A percentile compares a stretch with the other conserved stretches of the same genome.
These are phyloP conservation scores for Mucor saturninus DNA, from an alignment of 371 early-diverging fungal species.

Conservation along the genomic window DNA sequence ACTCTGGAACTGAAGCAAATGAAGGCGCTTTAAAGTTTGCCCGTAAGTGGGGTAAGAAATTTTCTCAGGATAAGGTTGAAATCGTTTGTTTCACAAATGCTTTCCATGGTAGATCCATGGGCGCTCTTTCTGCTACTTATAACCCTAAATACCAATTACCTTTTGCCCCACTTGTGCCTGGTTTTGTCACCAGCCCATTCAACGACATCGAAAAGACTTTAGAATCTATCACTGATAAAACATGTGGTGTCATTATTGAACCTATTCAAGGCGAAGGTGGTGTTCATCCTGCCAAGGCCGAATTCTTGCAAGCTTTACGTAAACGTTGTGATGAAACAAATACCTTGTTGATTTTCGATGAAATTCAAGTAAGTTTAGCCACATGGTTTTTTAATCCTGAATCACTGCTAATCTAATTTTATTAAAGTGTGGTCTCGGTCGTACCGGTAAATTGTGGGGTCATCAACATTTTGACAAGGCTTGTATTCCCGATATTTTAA, in stretches of 20 bases:
- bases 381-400: too few relatives aligned
- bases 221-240: constrained; percentile 69
- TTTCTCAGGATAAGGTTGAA: constrained; percentile 61
- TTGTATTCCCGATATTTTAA: constrained; percentile 89
- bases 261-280: constrained; percentile 98
- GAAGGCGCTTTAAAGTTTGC: constrained; percentile 93
- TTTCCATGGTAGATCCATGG: constrained; percentile 96
- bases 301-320: constrained; percentile 79
- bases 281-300: constrained; percentile 68
- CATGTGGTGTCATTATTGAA: constrained; percentile 94
- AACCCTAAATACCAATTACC: constrained; percentile 91
- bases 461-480: constrained; percentile 72
- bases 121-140: constrained; percentile 90
- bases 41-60: constrained; percentile 82
- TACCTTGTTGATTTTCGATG: constrained; percentile 91
- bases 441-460: constrained; percentile 91
- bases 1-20: constrained; percentile 94
- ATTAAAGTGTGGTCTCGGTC: constrained; percentile 83
- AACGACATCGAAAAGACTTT: constrained; percentile 72
- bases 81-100: constrained; percentile 85
- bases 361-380: constrained; percentile 75
- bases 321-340: constrained; percentile 80
- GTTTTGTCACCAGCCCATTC: constrained; percentile 70
- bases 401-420: background rate
- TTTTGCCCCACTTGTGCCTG: constrained; percentile 89